A percentile compares a stretch with the other conserved stretches of the same genome.
Conservation (phyloP, 73 alveolate genomes). For the Diophrys sp. region DNA sequence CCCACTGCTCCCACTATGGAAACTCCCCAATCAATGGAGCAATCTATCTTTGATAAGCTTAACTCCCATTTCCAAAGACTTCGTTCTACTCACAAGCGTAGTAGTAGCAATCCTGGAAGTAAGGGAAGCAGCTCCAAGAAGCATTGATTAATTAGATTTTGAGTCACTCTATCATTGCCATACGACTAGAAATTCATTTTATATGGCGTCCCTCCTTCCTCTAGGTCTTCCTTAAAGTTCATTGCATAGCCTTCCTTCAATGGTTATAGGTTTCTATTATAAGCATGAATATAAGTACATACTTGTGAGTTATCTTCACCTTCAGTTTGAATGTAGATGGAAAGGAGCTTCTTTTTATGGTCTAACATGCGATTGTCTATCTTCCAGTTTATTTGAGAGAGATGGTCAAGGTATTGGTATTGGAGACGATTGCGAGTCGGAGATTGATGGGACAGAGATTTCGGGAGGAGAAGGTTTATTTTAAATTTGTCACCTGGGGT, state of each 20-base stretch:
- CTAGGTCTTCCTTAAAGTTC: not conserved
- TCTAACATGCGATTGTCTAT: not conserved
- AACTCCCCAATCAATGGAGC: too few species aligned
- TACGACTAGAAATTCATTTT: not conserved
- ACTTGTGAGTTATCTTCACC: not conserved
- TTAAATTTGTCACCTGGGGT: not conserved
- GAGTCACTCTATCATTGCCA: not conserved
- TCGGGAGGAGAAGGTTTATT: not conserved
- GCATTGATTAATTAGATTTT: too few species aligned
- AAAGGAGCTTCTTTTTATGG: not conserved
- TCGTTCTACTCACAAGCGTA: too few species aligned
- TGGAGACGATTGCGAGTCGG: not conserved
- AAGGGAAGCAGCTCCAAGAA: too few species aligned
- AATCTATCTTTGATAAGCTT: too few species aligned
- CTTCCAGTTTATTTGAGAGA: not conserved
- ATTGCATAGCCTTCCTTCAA: not conserved
- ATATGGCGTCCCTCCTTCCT: too few species aligned
- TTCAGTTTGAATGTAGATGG: not conserved
- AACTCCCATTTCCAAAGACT: too few species aligned
- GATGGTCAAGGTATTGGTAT: not conserved
- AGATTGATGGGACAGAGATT: not conserved
- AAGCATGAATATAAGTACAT: not conserved
- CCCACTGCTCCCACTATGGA: too few species aligned
- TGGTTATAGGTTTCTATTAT: slow-evolving; percentile 13
- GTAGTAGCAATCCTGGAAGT: too few species aligned